phyloP scores from a whole-genome alignment of 805 yeast genomes.

The Candida odintsovae region DNA sequence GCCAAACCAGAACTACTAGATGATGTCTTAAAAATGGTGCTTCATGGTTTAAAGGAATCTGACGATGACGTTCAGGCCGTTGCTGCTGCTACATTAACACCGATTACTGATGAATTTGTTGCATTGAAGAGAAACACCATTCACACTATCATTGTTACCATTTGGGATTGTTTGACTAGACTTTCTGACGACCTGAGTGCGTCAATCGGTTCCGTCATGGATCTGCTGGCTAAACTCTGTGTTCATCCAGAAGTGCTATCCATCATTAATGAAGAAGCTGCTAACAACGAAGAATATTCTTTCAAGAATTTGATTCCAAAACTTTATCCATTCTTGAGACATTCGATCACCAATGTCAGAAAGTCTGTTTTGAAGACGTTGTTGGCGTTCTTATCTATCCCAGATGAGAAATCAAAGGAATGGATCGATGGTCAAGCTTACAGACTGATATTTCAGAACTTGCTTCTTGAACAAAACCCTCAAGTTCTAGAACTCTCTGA shows the following conservation, averaged over 20 bases:
- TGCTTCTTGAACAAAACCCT: conserved; percentile 81
- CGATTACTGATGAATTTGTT: conserved; percentile 87
- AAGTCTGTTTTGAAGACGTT: conserved; percentile 81
- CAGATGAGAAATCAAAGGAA: conserved; percentile 43
- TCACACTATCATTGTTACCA: conserved; percentile 49
- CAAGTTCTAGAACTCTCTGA: conserved; percentile 62
- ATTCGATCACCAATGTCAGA: conserved; percentile 87
- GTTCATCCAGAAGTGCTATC: conserved; percentile 72
- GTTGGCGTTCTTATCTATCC: conserved; percentile 61
- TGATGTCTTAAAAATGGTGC: conserved; percentile 74
- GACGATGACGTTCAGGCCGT: conserved; percentile 98
- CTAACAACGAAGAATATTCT: conserved; percentile 44
- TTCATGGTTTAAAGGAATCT: conserved; percentile 72
- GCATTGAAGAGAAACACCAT: conserved; percentile 45
- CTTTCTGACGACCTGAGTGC: conserved; percentile 91
- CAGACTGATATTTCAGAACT: conserved; percentile 77
- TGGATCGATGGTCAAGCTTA: conserved; percentile 79
- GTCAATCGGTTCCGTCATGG: conserved; percentile 94
- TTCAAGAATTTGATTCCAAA: conserved; percentile 82
- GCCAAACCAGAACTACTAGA: conserved; percentile 51
- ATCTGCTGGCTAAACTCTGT: conserved; percentile 80
- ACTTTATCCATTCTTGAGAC: conserved; percentile 87
- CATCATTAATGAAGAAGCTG: conserved; percentile 59
- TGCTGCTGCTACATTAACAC: conserved; percentile 87
- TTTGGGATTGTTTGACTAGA: conserved; percentile 87